Conservation (phyloP, 2,329 filamentous ascomycete genomes). For the Ophiostoma quercus region DNA sequence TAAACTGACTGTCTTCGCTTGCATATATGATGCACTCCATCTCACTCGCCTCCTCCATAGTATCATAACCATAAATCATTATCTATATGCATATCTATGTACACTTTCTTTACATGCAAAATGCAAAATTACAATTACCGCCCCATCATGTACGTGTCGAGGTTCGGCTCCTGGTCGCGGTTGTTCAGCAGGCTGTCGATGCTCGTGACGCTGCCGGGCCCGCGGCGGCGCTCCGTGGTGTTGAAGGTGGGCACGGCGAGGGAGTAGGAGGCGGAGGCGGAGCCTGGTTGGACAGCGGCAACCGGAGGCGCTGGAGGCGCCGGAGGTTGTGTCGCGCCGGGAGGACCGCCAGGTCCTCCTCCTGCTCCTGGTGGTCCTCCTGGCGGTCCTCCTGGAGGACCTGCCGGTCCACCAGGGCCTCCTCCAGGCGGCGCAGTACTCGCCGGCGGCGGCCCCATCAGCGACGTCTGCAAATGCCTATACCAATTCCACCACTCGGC, state of each 20-base stretch:
- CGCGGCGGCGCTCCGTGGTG: background rate
- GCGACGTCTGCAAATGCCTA: slow-evolving; percentile 18
- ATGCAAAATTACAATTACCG: background rate
- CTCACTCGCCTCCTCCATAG: background rate
- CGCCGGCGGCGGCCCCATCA: slow-evolving; percentile 14
- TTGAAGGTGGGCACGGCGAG: background rate
- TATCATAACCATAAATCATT: slow-evolving; percentile 6
- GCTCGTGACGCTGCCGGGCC: slow-evolving; percentile 24
- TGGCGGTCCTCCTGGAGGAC: background rate
- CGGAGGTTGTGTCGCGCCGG: no score
- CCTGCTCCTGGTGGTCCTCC: background rate
- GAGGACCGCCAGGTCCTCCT: background rate
- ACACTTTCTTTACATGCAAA: no score
- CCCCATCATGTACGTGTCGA: slow-evolving; percentile 21
- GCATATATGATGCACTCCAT: no score
- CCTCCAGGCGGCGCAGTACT: slow-evolving; percentile 15
- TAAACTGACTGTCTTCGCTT: no score
- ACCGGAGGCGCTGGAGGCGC: no score
- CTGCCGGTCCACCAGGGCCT: background rate
- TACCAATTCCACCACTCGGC: slow-evolving; percentile 28
- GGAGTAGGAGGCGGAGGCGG: background rate
- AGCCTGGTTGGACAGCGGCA: background rate
- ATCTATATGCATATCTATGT: background rate
- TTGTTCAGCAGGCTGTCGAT: slow-evolving; percentile 28
- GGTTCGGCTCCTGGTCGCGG: slow-evolving; percentile 24